Conservation (phyloP, 495 filamentous ascomycete species). For the Penicillium ochrochloron region DNA sequence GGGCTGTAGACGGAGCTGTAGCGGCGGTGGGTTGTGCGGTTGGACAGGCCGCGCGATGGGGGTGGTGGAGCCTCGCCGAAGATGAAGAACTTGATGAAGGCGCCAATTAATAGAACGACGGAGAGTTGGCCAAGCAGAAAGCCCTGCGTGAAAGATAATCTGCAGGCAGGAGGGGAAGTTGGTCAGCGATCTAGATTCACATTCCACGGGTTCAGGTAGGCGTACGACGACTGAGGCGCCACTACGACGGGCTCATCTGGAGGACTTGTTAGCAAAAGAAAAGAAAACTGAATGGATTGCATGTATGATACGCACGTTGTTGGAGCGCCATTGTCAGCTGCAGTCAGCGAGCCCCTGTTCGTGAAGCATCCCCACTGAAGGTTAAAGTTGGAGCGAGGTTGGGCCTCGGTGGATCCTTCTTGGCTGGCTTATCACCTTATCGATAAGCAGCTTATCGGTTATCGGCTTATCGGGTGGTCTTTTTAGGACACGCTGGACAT, state of each 20-base stretch:
- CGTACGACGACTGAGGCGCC: conserved; percentile 56
- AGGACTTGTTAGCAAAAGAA: conserved; percentile 20
- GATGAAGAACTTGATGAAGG: conserved; percentile 99
- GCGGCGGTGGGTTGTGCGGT: conserved; percentile 64
- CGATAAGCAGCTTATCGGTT: conserved; percentile 26
- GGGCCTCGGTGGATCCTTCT: conserved; percentile 24
- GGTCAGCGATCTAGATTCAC: conserved; percentile 30
- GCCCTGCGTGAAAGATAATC: conserved; percentile 60
- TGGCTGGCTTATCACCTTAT: conserved; percentile 25
- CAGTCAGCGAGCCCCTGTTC: conserved; percentile 31
- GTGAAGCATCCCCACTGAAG: conserved; percentile 32
- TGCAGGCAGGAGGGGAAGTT: conserved; percentile 11
- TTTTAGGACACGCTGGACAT: conserved; percentile 17
- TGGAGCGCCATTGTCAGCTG: conserved; percentile 46
- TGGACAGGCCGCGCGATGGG: conserved; percentile 75
- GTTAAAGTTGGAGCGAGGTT: conserved; percentile 19
- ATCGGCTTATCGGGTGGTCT: conserved; percentile 11
- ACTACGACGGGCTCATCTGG: conserved; percentile 41
- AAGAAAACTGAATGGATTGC: background rate
- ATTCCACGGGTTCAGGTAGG: conserved; percentile 7
- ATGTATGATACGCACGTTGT: conserved; percentile 33
- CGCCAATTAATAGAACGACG: conserved; percentile 83
- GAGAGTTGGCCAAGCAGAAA: conserved; percentile 93
- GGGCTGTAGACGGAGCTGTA: conserved; percentile 61
- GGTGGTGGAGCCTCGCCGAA: conserved; percentile 90